These are phyloP conservation scores for Xylariaceae sp. DNA, from an alignment of 2,329 filamentous ascomycete genomes.

Conservation along the genomic window DNA sequence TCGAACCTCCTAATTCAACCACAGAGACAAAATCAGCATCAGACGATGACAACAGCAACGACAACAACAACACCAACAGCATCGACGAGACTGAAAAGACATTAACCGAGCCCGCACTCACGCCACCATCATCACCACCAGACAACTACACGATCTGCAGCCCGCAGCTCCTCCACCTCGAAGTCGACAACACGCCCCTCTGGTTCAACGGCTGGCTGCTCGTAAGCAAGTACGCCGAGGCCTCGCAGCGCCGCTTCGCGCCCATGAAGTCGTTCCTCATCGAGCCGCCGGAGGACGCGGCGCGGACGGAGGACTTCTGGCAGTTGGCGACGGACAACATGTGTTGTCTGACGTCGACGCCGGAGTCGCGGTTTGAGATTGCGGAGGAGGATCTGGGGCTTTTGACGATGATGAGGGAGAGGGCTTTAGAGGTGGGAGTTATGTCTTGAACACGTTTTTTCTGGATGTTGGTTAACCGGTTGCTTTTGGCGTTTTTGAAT, in stretches of 20 bases:
- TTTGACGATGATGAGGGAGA: slow-evolving; percentile 30
- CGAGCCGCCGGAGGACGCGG: slow-evolving; percentile 26
- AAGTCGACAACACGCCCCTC: slow-evolving; percentile 36
- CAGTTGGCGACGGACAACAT: slow-evolving; percentile 31
- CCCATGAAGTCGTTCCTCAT: slow-evolving; percentile 34
- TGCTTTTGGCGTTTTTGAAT: too few species aligned
- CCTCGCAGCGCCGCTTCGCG: slow-evolving; percentile 32
- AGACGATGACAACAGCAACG: not conserved
- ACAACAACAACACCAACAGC: not conserved
- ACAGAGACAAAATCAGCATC: not conserved
- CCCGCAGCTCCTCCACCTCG: slow-evolving; percentile 42
- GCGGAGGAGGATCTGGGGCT: slow-evolving; percentile 25
- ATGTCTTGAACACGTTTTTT: not conserved
- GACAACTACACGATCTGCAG: slow-evolving; percentile 37
- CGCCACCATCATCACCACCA: not conserved
- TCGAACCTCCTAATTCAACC: slow-evolving; percentile 18
- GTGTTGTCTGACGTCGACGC: slow-evolving; percentile 32
- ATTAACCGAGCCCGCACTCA: too few species aligned
- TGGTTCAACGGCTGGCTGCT: slow-evolving; percentile 46
- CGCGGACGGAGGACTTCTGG: slow-evolving; percentile 26
- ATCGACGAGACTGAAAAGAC: not conserved
- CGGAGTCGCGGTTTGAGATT: slow-evolving; percentile 24
- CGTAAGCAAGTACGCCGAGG: slow-evolving; percentile 38
- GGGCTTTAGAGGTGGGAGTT: slow-evolving; percentile 17
- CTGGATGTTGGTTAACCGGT: too few species aligned